Conservation (phyloP, 108 stramenopile species). For the Pseudonitzschia multiseries region DNA sequence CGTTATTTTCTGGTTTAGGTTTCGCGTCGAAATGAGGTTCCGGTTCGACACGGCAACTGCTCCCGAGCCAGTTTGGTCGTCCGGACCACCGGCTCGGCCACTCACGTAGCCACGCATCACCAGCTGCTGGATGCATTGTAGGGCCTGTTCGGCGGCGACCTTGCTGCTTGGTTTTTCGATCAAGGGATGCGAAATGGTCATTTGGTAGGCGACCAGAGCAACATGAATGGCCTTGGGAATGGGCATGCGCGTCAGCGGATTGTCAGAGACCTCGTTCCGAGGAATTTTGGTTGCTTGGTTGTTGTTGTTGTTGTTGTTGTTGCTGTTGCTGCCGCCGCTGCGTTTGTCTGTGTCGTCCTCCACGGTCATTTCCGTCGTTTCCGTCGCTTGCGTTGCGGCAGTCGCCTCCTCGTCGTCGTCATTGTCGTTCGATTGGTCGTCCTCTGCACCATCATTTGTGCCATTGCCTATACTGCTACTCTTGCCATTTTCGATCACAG, state of each 20-base stretch:
- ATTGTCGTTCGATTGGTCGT: slow-evolving; percentile 1
- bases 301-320: no score
- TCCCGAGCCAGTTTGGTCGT: slow-evolving; percentile 38
- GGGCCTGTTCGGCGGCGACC: slow-evolving; percentile 61
- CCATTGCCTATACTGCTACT: not conserved
- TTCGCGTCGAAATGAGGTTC: no score
- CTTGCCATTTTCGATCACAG: slow-evolving; percentile 7
- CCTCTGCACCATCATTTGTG: not conserved
- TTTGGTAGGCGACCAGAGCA: slow-evolving; percentile 35
- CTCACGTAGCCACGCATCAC: slow-evolving; percentile 62
- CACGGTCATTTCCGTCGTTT: not conserved
- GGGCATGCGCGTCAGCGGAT: slow-evolving; percentile 45
- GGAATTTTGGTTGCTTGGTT: not conserved
- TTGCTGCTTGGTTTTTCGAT: slow-evolving; percentile 32
- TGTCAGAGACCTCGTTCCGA: slow-evolving; percentile 18
- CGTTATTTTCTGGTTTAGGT: not conserved
- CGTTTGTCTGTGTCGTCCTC: not conserved
- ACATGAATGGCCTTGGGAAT: slow-evolving; percentile 56
- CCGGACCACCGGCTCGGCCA: slow-evolving; percentile 70
- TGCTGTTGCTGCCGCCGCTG: no score
- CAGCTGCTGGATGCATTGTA: slow-evolving; percentile 60
- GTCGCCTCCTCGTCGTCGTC: slow-evolving; percentile 2
- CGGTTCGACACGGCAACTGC: not conserved
- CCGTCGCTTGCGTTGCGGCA: slow-evolving; percentile 15
- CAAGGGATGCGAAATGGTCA: slow-evolving; percentile 41